Conservation (phyloP, 2,329 filamentous ascomycete genomes). For the Colletotrichum melonis region DNA sequence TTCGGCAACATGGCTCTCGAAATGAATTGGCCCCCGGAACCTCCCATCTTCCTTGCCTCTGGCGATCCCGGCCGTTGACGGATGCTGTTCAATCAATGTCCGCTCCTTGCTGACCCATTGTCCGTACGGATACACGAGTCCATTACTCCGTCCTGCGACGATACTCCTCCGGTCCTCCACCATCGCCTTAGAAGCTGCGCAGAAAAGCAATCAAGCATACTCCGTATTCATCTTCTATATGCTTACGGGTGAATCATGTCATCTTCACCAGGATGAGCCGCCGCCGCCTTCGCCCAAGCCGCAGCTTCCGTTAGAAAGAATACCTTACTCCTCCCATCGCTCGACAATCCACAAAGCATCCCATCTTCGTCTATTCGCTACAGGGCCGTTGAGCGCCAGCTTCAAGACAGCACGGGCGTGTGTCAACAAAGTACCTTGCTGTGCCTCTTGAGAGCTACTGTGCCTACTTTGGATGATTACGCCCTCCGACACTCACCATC, state of each 20-base stretch:
- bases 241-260: not conserved
- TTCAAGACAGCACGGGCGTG: conserved; percentile 12
- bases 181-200: not conserved
- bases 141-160: not conserved
- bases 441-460: conserved; percentile 8
- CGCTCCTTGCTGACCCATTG: conserved; percentile 1
- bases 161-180: conserved; percentile 1
- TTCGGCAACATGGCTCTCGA: conserved; percentile 17
- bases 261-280: not conserved
- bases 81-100: conserved; percentile 23
- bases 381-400: not conserved
- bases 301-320: not conserved
- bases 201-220: not conserved
- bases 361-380: not conserved
- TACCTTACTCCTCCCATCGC: not conserved
- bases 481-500: conserved; percentile 21
- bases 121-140: not conserved
- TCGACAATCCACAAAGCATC: conserved; percentile 9
- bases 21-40: conserved; percentile 17
- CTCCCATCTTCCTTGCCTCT: not conserved
- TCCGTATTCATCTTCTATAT: not conserved
- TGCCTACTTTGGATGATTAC: conserved; percentile 4
- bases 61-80: not conserved
- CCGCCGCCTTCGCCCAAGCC: not conserved
- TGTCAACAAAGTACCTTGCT: conserved; percentile 28